Evolutionary conservation across 208 protist genomes (phyloP).

Genomic region (Trichomonas vaginalis): DNA sequence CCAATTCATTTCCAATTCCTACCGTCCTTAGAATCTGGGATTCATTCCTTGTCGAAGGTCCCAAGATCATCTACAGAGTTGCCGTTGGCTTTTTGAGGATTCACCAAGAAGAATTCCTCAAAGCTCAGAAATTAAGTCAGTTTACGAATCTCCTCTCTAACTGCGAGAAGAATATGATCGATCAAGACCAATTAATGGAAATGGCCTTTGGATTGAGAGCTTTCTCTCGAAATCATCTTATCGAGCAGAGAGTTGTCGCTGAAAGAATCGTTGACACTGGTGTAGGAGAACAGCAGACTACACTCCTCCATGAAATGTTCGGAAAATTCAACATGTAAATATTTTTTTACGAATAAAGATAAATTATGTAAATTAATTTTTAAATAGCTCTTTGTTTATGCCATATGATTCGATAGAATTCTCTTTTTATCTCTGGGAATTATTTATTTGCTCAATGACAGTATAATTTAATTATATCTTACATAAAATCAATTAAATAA

Average conservation of each 20-base stretch:
- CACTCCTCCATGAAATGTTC: background rate
- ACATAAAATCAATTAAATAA: too few relatives aligned
- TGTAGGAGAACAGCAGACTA: background rate
- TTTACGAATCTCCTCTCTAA: background rate
- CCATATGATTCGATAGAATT: too few relatives aligned
- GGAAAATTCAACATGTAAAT: background rate
- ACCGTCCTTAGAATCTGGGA: conserved; percentile 2
- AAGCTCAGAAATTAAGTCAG: background rate
- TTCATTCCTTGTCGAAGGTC: background rate
- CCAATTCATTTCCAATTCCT: background rate
- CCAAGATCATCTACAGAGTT: conserved; percentile 27
- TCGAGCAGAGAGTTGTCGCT: background rate
- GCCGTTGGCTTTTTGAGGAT: conserved; percentile 21
- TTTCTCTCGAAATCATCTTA: background rate
- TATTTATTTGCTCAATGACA: too few relatives aligned
- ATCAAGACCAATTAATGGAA: background rate
- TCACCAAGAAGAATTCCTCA: background rate
- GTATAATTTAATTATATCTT: too few relatives aligned
- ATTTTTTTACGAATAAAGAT: too few relatives aligned
- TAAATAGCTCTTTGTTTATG: too few relatives aligned
- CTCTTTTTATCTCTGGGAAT: too few relatives aligned
- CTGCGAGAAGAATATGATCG: background rate
- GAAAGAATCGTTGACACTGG: background rate
- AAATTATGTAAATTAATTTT: too few relatives aligned
- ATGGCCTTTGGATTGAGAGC: background rate